These are phyloP conservation scores for Wickerhamiella sergipiensis DNA, from an alignment of 805 yeast species.

Conservation along the genomic window DNA sequence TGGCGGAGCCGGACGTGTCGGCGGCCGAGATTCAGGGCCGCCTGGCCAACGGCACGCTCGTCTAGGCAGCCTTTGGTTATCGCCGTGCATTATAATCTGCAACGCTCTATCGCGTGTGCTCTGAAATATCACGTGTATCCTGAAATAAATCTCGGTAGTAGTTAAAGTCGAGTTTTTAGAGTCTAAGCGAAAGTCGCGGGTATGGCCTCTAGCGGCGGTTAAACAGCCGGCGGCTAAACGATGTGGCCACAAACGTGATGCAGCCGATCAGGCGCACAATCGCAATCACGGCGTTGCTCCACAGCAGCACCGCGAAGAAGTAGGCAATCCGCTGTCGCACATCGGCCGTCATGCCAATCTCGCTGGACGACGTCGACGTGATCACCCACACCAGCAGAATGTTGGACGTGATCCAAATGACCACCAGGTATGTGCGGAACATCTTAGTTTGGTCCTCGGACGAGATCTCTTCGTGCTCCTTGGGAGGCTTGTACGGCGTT, in stretches of 20 bases:
- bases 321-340: slow-evolving; percentile 26
- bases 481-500: slow-evolving; percentile 33
- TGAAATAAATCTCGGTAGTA: too few relatives aligned
- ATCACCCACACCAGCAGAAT: slow-evolving; percentile 26
- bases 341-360: slow-evolving; percentile 26
- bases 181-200: too few relatives aligned
- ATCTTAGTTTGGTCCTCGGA: slow-evolving; percentile 27
- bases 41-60: too few relatives aligned
- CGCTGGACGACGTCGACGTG: slow-evolving; percentile 25
- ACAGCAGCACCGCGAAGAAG: slow-evolving; percentile 36
- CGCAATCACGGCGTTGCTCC: slow-evolving; percentile 52
- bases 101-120: too few relatives aligned
- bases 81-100: too few relatives aligned
- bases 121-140: too few relatives aligned
- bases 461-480: slow-evolving; percentile 12
- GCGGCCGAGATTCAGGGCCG: slow-evolving; percentile 39
- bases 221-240: slow-evolving; percentile 8
- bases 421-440: slow-evolving; percentile 29
- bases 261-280: slow-evolving; percentile 44
- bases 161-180: too few relatives aligned
- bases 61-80: too few relatives aligned
- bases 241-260: slow-evolving; percentile 29
- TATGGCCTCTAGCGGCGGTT: slow-evolving; percentile 11
- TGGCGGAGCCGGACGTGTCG: slow-evolving; percentile 49
- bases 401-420: slow-evolving; percentile 29